These are phyloP conservation scores for Verticillium tricorpus DNA, from an alignment of 2,329 filamentous ascomycete genomes.

Conservation along the genomic window DNA sequence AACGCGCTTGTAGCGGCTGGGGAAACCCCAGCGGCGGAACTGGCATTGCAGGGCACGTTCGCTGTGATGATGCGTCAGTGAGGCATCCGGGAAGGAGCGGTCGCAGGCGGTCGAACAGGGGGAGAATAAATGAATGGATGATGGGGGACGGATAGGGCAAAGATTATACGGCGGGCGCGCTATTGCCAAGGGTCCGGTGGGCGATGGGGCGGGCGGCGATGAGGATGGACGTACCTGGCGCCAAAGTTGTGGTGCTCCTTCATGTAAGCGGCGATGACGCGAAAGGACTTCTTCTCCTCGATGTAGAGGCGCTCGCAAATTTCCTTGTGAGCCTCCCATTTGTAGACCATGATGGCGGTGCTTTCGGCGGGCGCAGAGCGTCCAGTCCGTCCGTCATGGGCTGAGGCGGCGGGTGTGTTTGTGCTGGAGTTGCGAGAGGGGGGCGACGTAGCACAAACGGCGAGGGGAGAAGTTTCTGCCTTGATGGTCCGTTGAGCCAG, in stretches of 20 bases:
- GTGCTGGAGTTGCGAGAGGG: not conserved
- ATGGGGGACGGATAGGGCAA: no score
- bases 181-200: not conserved
- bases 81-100: not conserved
- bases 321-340: constrained; percentile 40
- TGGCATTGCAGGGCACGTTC: constrained; percentile 74
- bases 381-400: not conserved
- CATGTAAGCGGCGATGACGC: constrained; percentile 72
- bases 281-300: constrained; percentile 65
- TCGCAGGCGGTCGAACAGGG: not conserved
- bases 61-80: constrained; percentile 34
- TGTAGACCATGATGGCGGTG: constrained; percentile 36
- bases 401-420: not conserved
- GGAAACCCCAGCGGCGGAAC: constrained; percentile 76
- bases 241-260: constrained; percentile 60
- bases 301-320: constrained; percentile 63
- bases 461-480: constrained; percentile 1
- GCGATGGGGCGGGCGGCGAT: not conserved
- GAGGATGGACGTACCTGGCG: constrained; percentile 50
- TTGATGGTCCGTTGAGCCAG: constrained; percentile 12
- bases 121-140: not conserved
- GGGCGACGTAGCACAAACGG: not conserved
- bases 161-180: constrained; percentile 1
- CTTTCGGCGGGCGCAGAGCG: not conserved
- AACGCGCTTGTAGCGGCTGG: constrained; percentile 66